Base-by-base conservation (phyloP, 1,284 basidiomycete species). In the Cerioporus squamosus region DNA sequence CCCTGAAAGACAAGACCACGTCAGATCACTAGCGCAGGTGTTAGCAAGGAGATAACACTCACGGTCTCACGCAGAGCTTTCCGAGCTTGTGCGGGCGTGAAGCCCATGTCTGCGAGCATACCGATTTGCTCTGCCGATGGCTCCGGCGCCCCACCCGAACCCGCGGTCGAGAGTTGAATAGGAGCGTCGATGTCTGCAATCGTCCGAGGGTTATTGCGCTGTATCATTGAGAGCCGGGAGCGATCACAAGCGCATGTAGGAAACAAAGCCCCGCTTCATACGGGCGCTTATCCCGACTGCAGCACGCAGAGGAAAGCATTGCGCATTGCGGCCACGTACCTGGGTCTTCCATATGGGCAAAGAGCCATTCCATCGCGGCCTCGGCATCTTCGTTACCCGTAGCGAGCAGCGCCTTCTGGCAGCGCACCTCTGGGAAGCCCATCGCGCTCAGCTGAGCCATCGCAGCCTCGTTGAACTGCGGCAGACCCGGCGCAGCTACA, bases 351-450 rank as follows among this genome's bases (percentile, higher is more conserved):
- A 97, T 94, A 74, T 98, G 97, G 53, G 78, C 81, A 70, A 99
- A 97, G 42, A 99, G 75, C 97, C 97, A 99, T 63, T 94, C 90
- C 93, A 96, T 97, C 0, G 97, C 96, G 0, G 81, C 82, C 68
- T 97, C 93, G 0, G 91, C 79, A 65, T 90, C 86, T 14, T 74
- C 77, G 69, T 93, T 93, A 0, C 94, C 94, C 0, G 95, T 98
- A 0, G 94, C 95, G 2, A 97, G 79, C 15, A 98, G 74, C 0
- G 96, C 96, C 68, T 94, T 94, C 67, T 96, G 89, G 71, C 92
- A 94, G 22, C 94, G 83, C 4, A 94, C 73, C 0, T 77, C 72
- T 0, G 94, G 90, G 80, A 97, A 97, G 1, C 95, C 95, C 94
- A 97, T 96, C 0, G 78, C 86, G 67, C 91, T 85, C 18, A 97